A percentile compares a stretch with the other conserved stretches of the same genome.
These are phyloP conservation scores for Proteromonas lacertae DNA, from an alignment of 352 stramenopile species.

Conservation along the genomic window DNA sequence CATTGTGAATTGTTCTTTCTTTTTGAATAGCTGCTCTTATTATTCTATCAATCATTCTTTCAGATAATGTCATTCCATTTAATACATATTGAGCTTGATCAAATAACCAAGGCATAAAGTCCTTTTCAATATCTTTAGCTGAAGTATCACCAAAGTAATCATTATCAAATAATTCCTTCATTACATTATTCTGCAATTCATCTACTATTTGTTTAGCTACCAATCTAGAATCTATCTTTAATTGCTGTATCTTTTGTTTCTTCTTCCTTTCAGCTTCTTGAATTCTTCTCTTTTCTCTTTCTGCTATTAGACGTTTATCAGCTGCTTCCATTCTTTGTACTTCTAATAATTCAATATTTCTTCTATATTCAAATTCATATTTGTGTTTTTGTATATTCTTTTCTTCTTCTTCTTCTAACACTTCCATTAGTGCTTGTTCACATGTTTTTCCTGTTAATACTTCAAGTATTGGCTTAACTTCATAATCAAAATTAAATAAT, in stretches of 20 bases:
- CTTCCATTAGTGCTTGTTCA: slow-evolving; percentile 55
- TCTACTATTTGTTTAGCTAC: slow-evolving; percentile 48
- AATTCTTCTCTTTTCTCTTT: slow-evolving; percentile 41
- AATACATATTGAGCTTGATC: slow-evolving; percentile 3
- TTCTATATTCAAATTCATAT: slow-evolving; percentile 46
- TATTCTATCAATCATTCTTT: slow-evolving; percentile 5
- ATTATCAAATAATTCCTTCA: slow-evolving; percentile 34
- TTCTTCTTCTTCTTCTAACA: slow-evolving; percentile 66
- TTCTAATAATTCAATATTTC: slow-evolving; percentile 57
- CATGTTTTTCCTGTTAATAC: slow-evolving; percentile 69
- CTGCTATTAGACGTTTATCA: slow-evolving; percentile 42
- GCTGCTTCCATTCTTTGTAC: slow-evolving; percentile 68
- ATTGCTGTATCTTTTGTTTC: slow-evolving; percentile 33
- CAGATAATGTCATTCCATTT: slow-evolving; percentile 2
- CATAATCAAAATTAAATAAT: slow-evolving; percentile 68
- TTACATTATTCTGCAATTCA: slow-evolving; percentile 37
- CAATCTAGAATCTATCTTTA: slow-evolving; percentile 45
- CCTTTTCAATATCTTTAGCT: slow-evolving; percentile 26
- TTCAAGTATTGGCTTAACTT: slow-evolving; percentile 65
- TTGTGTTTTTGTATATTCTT: slow-evolving; percentile 42
- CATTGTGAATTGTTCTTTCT: too few species aligned
- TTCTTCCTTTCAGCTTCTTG: slow-evolving; percentile 24
- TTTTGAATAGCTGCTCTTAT: slow-evolving; percentile 7
- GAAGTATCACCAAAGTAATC: slow-evolving; percentile 55
- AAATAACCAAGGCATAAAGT: slow-evolving; percentile 29